Conservation (phyloP, 805 yeast species). For the Yamadazyma tumulicola region DNA sequence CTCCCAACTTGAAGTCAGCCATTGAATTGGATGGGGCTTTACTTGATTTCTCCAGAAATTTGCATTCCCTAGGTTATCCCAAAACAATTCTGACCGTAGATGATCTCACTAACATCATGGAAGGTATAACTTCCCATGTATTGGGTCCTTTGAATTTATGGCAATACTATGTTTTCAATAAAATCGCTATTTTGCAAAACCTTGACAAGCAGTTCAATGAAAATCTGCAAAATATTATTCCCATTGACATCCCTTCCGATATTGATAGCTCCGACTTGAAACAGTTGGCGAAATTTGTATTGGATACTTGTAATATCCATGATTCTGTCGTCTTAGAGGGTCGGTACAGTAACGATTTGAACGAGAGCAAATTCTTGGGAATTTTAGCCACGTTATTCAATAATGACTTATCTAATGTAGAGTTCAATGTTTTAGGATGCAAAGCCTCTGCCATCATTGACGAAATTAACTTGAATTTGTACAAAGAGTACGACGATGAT, state of each 20-base stretch:
- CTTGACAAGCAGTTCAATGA: constrained; percentile 37
- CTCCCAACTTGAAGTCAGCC: constrained; percentile 85
- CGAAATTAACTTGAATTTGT: constrained; percentile 72
- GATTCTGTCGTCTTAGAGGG: constrained; percentile 44
- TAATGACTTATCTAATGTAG: constrained; percentile 11
- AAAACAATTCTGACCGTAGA: constrained; percentile 44
- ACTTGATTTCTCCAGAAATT: constrained; percentile 56
- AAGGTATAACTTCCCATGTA: constrained; percentile 67
- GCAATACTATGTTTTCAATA: constrained; percentile 83
- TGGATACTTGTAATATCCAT: constrained; percentile 36
- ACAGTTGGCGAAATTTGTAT: constrained; percentile 48
- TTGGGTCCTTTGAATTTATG: constrained; percentile 67
- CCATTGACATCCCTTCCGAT: constrained; percentile 42
- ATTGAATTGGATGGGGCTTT: constrained; percentile 76
- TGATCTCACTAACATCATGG: constrained; percentile 62
- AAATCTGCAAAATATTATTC: constrained; percentile 14
- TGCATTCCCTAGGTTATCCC: constrained; percentile 61
- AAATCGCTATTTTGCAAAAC: constrained; percentile 34
- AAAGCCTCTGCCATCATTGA: constrained; percentile 59
- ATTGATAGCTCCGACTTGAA: constrained; percentile 36
- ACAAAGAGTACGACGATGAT: constrained; percentile 75
- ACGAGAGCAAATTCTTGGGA: constrained; percentile 48
- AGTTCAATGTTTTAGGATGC: constrained; percentile 22
- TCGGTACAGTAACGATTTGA: constrained; percentile 54
- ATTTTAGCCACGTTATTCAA: constrained; percentile 37